Evolutionary conservation across 371 early-diverging fungal genomes (phyloP).

Genomic region (Caulochytrium protostelioides): DNA sequence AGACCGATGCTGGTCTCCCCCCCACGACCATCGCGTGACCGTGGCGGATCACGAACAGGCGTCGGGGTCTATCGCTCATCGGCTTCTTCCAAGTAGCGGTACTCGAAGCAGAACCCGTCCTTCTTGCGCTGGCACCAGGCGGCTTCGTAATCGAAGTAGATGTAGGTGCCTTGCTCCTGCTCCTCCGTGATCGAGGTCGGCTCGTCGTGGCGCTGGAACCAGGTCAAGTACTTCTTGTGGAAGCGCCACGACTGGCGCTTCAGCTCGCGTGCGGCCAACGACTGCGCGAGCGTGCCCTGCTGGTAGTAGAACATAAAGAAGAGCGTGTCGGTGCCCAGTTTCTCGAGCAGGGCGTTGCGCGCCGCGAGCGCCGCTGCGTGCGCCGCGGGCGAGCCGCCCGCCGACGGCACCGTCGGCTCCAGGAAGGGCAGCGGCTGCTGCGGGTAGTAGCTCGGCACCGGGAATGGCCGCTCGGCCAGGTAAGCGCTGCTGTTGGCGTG

Average conservation of each 20-base stretch:
- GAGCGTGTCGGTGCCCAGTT: constrained; percentile 86
- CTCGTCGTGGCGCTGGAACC: constrained; percentile 98
- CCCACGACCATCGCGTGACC: no score
- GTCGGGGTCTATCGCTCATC: no score
- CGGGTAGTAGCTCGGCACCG: constrained; percentile 73
- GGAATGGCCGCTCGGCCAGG: constrained; percentile 48
- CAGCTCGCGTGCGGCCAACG: constrained; percentile 82
- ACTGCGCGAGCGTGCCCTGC: constrained; percentile 91
- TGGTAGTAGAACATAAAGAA: constrained; percentile 98
- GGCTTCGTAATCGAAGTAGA: constrained; percentile 97
- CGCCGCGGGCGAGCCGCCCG: no score
- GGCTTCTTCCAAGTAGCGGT: constrained; percentile 61
- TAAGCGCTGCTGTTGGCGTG: constrained; percentile 23
- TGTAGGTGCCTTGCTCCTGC: constrained; percentile 94
- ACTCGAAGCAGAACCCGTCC: constrained; percentile 83
- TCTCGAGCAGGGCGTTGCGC: constrained; percentile 67
- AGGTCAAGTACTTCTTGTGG: constrained; percentile 93
- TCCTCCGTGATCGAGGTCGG: constrained; percentile 91
- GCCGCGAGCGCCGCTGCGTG: no score
- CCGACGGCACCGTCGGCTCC: no score
- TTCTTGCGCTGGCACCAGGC: constrained; percentile 97
- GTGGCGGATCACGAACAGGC: no score
- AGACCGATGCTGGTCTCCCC: no score
- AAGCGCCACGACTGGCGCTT: constrained; percentile 97
- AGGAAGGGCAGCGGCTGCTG: constrained; percentile 57